Evolutionary conservation across 352 stramenopile genomes (phyloP).

Genomic region (Phytophthora sp.): DNA sequence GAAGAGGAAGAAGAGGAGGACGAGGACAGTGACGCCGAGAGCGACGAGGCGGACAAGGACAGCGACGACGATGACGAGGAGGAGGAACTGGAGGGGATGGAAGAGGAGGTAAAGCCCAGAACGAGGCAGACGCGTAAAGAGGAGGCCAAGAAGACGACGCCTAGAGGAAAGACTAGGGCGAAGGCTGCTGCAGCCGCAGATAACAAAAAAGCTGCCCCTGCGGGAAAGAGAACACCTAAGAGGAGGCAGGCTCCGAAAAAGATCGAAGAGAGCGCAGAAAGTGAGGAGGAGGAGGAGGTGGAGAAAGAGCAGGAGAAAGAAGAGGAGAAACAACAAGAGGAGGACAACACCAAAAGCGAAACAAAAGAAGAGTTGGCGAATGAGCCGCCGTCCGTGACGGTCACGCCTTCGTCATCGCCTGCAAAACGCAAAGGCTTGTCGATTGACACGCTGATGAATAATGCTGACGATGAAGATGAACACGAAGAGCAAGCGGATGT

Average conservation of each 20-base stretch:
- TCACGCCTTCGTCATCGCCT: constrained; percentile 45
- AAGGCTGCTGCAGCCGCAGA: constrained; percentile 9
- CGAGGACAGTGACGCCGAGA: constrained; percentile 28
- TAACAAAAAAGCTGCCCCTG: constrained; percentile 1
- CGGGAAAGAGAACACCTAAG: constrained; percentile 27
- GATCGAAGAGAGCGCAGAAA: constrained; percentile 36
- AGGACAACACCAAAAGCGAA: constrained; percentile 22
- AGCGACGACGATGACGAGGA: constrained; percentile 11
- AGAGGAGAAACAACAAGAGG: constrained; percentile 7
- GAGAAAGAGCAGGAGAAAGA: constrained; percentile 21
- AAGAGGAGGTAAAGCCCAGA: constrained; percentile 16
- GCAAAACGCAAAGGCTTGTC: constrained; percentile 57
- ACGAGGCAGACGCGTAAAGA: constrained; percentile 25
- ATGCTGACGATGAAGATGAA: constrained; percentile 39
- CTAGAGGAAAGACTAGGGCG: constrained; percentile 30
- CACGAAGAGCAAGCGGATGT: constrained; percentile 25
- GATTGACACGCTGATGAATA: constrained; percentile 65
- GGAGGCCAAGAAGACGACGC: constrained; percentile 24
- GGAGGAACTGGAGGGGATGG: constrained; percentile 17
- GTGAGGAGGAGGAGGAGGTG: constrained; percentile 13
- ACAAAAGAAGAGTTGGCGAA: constrained; percentile 13
- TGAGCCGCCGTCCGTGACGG: constrained; percentile 26
- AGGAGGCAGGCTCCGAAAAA: constrained; percentile 20
- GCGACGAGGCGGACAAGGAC: constrained; percentile 26
- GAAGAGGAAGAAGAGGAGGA: constrained; percentile 26